Conservation (phyloP, 257 asterid genomes). For the Fraxinus anomala region DNA sequence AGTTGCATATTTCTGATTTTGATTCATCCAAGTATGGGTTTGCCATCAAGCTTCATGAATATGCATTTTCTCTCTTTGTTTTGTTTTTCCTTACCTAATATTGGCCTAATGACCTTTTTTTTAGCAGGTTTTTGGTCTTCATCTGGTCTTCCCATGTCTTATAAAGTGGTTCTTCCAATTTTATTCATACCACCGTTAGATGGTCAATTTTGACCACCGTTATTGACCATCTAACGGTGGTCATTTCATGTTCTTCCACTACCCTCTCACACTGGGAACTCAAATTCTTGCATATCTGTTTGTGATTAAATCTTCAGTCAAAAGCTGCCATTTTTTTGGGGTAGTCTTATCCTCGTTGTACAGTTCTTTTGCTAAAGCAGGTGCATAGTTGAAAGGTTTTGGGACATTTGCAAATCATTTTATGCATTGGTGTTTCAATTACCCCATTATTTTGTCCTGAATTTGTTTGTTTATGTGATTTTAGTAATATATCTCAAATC, state of each 20-base stretch:
- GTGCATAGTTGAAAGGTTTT: slow-evolving; percentile 23
- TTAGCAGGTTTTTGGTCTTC: slow-evolving; percentile 27
- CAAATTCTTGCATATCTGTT: neutral
- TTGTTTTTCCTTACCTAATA: slow-evolving; percentile 23
- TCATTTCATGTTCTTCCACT: slow-evolving; percentile 50
- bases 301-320: slow-evolving; percentile 27
- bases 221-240: slow-evolving; percentile 33
- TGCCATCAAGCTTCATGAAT: slow-evolving; percentile 8
- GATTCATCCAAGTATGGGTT: slow-evolving; percentile 25
- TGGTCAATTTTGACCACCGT: slow-evolving; percentile 34
- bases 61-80: slow-evolving; percentile 10
- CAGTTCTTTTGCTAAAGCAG: slow-evolving; percentile 19
- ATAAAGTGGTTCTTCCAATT: slow-evolving; percentile 22
- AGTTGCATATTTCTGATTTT: slow-evolving; percentile 24
- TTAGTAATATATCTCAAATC: neutral
- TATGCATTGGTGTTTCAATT: slow-evolving; percentile 1
- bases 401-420: neutral
- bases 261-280: slow-evolving; percentile 6
- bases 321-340: slow-evolving; percentile 17
- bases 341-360: neutral
- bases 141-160: slow-evolving; percentile 25
- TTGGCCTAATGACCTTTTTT: slow-evolving; percentile 31
- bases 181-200: slow-evolving; percentile 22
- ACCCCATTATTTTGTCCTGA: neutral
- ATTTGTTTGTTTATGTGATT: neutral